Conservation (phyloP, 148 eudicot genomes). For the Rheum nobile region DNA sequence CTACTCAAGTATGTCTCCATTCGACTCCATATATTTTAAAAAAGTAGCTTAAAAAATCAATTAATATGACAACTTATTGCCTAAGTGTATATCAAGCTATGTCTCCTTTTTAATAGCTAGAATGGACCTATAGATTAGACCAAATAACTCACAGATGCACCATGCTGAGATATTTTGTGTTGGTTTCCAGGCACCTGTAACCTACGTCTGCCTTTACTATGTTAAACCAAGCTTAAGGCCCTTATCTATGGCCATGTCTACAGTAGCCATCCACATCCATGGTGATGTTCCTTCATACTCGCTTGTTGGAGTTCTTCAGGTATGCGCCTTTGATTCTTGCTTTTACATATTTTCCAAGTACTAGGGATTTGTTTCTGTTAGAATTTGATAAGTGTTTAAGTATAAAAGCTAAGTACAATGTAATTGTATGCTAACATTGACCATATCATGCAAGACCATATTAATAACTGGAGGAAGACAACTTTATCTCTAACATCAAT, state of each 20-base stretch:
- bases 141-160: neutral
- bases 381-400: too few species aligned
- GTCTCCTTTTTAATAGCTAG: too few species aligned
- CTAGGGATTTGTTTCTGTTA: too few species aligned
- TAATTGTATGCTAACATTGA: too few species aligned
- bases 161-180: neutral
- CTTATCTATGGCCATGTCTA: constrained; percentile 93
- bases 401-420: too few species aligned
- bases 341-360: too few species aligned
- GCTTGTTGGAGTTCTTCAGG: constrained; percentile 91
- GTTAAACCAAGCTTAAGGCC: constrained; percentile 84
- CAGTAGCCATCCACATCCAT: constrained; percentile 80
- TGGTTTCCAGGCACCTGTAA: constrained; percentile 79
- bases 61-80: neutral
- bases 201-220: constrained; percentile 69
- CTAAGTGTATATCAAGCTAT: too few species aligned
- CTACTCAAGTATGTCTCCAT: constrained; percentile 64
- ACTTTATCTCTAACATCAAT: too few species aligned
- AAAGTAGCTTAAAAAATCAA: neutral
- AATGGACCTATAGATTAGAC: too few species aligned
- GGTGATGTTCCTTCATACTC: constrained; percentile 98
- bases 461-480: too few species aligned
- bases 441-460: too few species aligned
- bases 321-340: constrained; percentile 7
- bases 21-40: neutral